phyloP scores from a whole-genome alignment of 2,329 filamentous ascomycete species.

The Cercospora sojina region DNA sequence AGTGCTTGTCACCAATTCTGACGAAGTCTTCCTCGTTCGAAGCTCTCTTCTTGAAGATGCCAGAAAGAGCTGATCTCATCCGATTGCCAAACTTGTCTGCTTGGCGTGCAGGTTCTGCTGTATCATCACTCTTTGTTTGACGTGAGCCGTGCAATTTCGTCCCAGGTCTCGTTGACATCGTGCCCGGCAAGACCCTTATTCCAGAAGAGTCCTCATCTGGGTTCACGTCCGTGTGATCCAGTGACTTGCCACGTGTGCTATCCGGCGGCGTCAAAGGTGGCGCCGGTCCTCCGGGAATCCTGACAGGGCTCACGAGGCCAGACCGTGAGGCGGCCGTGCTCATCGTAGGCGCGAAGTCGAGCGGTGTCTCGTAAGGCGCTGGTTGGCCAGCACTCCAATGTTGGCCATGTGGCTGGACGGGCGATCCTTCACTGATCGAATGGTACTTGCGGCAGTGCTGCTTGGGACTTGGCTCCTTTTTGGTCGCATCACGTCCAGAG shows the following conservation, averaged over 20 bases:
- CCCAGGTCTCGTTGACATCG: neutral
- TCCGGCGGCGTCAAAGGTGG: conserved; percentile 6
- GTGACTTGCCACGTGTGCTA: neutral
- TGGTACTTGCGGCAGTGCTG: neutral
- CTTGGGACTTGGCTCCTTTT: neutral
- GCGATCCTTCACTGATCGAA: neutral
- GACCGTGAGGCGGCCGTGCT: neutral
- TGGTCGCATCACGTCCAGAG: neutral
- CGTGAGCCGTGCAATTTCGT: neutral
- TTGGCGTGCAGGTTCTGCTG: neutral
- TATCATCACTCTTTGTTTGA: neutral
- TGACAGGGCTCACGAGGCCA: neutral
- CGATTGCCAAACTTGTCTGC: neutral
- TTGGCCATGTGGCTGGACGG: neutral
- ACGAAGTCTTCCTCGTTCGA: neutral
- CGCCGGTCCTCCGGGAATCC: neutral
- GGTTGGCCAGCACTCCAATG: neutral
- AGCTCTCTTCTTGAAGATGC: conserved; percentile 4
- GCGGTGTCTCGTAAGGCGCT: conserved; percentile 6
- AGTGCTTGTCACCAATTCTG: conserved; percentile 1
- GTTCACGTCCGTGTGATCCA: neutral
- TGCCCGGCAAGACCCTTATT: neutral
- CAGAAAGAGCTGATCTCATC: neutral
- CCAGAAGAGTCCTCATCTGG: neutral
- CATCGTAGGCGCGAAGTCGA: neutral